These are phyloP conservation scores for Uronychia setigera DNA, from an alignment of 73 alveolate species.

Conservation along the genomic window DNA sequence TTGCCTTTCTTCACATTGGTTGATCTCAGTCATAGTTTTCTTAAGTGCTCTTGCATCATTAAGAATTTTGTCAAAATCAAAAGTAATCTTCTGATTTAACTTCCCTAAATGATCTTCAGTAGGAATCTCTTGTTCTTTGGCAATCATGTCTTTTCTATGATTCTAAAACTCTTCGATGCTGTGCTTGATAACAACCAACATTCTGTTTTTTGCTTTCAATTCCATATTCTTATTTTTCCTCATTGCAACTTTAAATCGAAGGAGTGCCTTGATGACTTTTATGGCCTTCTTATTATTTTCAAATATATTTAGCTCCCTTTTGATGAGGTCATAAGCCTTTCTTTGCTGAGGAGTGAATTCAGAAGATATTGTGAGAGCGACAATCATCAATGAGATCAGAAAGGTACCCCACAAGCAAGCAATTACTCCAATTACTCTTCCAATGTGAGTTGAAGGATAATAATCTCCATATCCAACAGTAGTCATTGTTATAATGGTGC, in stretches of 20 bases:
- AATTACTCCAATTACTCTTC: slow-evolving; percentile 77
- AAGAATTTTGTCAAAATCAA: slow-evolving; percentile 65
- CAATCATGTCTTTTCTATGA: slow-evolving; percentile 47
- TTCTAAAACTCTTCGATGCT: slow-evolving; percentile 28
- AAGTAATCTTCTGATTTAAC: slow-evolving; percentile 60
- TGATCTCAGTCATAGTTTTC: slow-evolving; percentile 33
- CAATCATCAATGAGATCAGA: slow-evolving; percentile 80
- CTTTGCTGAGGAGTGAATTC: slow-evolving; percentile 78
- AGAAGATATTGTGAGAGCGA: slow-evolving; percentile 74
- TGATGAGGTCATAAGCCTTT: slow-evolving; percentile 78
- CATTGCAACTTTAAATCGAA: slow-evolving; percentile 7
- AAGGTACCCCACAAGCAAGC: slow-evolving; percentile 87
- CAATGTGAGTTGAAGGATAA: slow-evolving; percentile 88
- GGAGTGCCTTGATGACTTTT: slow-evolving; percentile 19
- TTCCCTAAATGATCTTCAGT: slow-evolving; percentile 51
- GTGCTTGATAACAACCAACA: slow-evolving; percentile 15
- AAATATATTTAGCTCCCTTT: slow-evolving; percentile 44
- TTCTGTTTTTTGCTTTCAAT: slow-evolving; percentile 2
- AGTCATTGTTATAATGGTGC: slow-evolving; percentile 89
- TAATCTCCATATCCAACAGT: slow-evolving; percentile 95
- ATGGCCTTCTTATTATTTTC: slow-evolving; percentile 46
- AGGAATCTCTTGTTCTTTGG: slow-evolving; percentile 69
- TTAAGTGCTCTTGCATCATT: slow-evolving; percentile 62
- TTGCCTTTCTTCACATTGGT: slow-evolving; percentile 45
- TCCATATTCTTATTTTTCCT: slow-evolving; percentile 26